Evolutionary conservation across 2,329 filamentous ascomycete species (phyloP), one percentile per base, ranked within the genome.

Genomic region (Botryotinia convoluta): DNA sequence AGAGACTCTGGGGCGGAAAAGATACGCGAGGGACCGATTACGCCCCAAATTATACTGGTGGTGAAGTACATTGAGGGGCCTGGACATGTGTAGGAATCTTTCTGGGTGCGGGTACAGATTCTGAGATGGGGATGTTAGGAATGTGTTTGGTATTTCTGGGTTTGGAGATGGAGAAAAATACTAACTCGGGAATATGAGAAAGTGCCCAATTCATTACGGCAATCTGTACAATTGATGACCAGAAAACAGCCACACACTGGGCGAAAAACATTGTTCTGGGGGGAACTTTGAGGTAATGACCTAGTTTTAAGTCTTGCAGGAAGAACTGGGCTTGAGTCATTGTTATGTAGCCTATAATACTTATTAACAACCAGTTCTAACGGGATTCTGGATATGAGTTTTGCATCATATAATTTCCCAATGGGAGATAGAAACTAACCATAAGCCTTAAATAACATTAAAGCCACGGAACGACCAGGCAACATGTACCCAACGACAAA

Each of bases 61-160:
- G 86, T 88, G 79, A 88, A 89, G 80, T 88, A 88, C 6, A 85
- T 87, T 78, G 86, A 48, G 29, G 54, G 35, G 16, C n/a, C 67
- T 14, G 85, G 85, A 75, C 86, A 88, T 32, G 82, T 83, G 77
- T 86, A 87, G 8, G 83, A 82, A 74, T 85, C 32, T 14, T 64
- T 77, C 84, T 93, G 65, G 74, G 91, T 87, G n/a, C 88, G 74
- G 44, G 93, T 80, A 3, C 92, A 92, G 0, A 89, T 82, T 7
- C 89, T 70, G 59, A 87, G 88, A 26, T 92, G 92, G 32, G 91
- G 85, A 51, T 93, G 85, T 88, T 89, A 94, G 83, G 51, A 18
- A 3, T 9, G 14, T 57, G n/a, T 92, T 93, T 85, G 86, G 79
- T 91, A 88, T 51, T 94, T 84, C 1, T 84, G 83, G 35, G 89